Evolutionary conservation across 345 rosid genomes (phyloP).

Genomic region (Adansonia digitata): DNA sequence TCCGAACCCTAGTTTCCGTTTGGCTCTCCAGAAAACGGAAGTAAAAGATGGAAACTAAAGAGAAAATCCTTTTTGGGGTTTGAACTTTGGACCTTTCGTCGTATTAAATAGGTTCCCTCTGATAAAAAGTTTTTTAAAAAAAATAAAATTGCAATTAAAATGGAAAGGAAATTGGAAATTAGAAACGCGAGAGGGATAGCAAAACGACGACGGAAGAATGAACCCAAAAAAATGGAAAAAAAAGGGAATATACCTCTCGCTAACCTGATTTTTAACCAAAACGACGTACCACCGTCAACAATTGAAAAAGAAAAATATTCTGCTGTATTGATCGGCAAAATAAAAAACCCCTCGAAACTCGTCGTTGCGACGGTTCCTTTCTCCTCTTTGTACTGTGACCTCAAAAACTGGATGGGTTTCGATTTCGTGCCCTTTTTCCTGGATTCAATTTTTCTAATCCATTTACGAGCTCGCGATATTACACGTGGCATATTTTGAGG

Average conservation of each 20-base stretch:
- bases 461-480: background rate
- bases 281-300: conserved; percentile 36
- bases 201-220: conserved; percentile 52
- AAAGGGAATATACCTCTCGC: background rate
- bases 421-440: too few relatives aligned
- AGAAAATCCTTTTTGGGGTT: background rate
- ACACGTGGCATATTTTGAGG: background rate
- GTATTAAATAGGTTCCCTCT: background rate
- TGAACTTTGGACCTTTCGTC: background rate
- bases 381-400: background rate
- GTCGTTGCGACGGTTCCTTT: conserved; percentile 34
- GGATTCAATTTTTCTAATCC: background rate
- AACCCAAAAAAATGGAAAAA: background rate
- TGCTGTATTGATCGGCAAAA: conserved; percentile 17
- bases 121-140: too few relatives aligned
- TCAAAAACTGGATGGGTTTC: background rate
- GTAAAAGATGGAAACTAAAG: conserved; percentile 14
- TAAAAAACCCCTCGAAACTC: conserved; percentile 17
- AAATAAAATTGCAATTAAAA: too few relatives aligned
- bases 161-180: background rate
- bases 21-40: conserved; percentile 7
- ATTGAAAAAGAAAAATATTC: background rate
- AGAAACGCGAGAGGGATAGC: too few relatives aligned
- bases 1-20: background rate
- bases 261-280: conserved; percentile 23